Evolutionary conservation across 176 grass and related monocot species (phyloP), one percentile per base, ranked within the genome.

Genomic region (Paspalum notatum): DNA sequence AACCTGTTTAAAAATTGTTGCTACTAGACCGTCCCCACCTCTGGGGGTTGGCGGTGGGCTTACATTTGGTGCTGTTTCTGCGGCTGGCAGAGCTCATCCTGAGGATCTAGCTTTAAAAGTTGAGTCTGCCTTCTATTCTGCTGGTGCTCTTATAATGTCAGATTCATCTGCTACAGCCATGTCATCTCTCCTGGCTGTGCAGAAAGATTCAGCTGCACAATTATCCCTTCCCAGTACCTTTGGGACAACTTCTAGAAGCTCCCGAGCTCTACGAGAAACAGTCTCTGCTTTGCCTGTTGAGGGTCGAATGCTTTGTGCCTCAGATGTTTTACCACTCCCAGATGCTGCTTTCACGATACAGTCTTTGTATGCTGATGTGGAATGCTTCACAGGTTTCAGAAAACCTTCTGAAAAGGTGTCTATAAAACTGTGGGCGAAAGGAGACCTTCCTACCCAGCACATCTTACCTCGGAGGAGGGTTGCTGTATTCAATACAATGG

Each of bases 401-500:
- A 91, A 86, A 75, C 80, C 86, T 45, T 87, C 85, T 57, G 87
- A 89, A 70, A 90, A 87, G 61, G 71, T 75, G 38, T 92, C 77
- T 62, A 80, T 87, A 70, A 95, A 94, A 83, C 82, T 95, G 71
- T 95, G 90, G 92, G 90, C 92, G 12, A 94, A 88, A 78, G 92
- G 95, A 43, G 95, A 98, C 88, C 90, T 98, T 78, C 88, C 90
- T 75, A 98, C 92, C 46, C 95, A 98, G 66, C 95, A 98, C 78
- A 95, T 98, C 74, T 89, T 98, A 62, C 95, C 92, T 68, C 78
- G 88, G 60, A 92, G 90, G 83, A 98, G 92, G 87, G 83, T 95
- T 54, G 84, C 93, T 63, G 88, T 98, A 80, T 98, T 98, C 82
- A 94, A 89, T 68, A 91, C 88, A 59, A 98, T 93, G 88, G 92